Base-by-base conservation (phyloP, 2,329 filamentous ascomycete genomes). In the Colletotrichum nymphaeae region DNA sequence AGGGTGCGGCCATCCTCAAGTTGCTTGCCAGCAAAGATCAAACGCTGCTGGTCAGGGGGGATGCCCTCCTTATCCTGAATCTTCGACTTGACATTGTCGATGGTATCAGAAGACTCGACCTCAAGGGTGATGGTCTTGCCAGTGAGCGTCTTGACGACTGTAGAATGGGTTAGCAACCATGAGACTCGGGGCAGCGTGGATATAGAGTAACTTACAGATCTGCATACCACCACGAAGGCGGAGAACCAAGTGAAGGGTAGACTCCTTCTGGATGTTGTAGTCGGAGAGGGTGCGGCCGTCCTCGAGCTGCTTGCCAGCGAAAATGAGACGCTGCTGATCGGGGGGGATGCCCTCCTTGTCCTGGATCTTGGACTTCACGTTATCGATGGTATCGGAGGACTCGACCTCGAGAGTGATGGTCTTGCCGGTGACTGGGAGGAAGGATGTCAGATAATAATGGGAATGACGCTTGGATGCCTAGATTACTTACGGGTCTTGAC, bases 61-160 rank as follows among this genome's bases (percentile, higher is more conserved):
- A 98, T 98, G 30, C 95, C 95, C 85, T 98, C 95, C 91, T 98
- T 98, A 81, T 98, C 95, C 85, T 98, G 95, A 56, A 98, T 98
- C 90, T 98, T 98, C 63, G 90, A 92, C 91, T 98, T 98, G 52
- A 98, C 95, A 75, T 98, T 98, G 88, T 98, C 95, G 84, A 97
- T 97, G 53, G 95, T 97, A 79, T 97, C 95, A 1, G 91, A 94
- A 0, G 93, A 95, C 83, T 97, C 94, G 1, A 97, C 94, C 86
- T 97, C 95, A 2, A 97, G 88, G 7, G 95, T 97, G 81, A 97
- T 97, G 65, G 95, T 98, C 89, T 98, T 98, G 79, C 95, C 95
- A 83, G 95, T 98, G 73, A 98, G 84, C 16, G 93, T 95, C 88
- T 95, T 95, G 81, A 95, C 93, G 80, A 95, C 63, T 83, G 84